Percentiles rank a stretch among this genome's conserved stretches.
Conservation (phyloP, 176 grass and related monocot genomes). For the Oryza australiensis region DNA sequence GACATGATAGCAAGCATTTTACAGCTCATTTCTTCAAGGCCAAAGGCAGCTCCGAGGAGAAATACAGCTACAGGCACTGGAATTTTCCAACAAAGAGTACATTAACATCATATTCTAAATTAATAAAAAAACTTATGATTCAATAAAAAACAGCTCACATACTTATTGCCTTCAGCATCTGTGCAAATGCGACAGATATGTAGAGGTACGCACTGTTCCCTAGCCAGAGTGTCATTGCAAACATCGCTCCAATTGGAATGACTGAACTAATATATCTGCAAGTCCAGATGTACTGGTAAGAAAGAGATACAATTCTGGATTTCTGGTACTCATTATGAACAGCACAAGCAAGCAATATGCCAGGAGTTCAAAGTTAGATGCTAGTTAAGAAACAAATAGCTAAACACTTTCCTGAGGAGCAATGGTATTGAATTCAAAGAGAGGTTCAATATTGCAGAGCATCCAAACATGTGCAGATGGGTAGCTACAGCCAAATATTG, state of each 20-base stretch:
- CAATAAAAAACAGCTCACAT: slow-evolving; percentile 44
- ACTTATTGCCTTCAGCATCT: slow-evolving; percentile 99
- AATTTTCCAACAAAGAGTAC: slow-evolving; percentile 24
- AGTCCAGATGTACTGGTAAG: slow-evolving; percentile 26
- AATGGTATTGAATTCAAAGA: background rate
- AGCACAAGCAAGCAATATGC: background rate
- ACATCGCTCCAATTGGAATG: slow-evolving; percentile 97
- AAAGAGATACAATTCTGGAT: background rate
- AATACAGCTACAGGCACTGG: slow-evolving; percentile 99
- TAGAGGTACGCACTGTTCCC: slow-evolving; percentile 99
- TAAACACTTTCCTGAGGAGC: background rate
- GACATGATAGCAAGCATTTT: slow-evolving; percentile 98
- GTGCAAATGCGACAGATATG: slow-evolving; percentile 99
- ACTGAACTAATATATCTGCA: slow-evolving; percentile 97
- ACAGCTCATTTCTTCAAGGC: slow-evolving; percentile 84
- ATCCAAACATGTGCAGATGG: background rate
- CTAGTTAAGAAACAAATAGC: background rate
- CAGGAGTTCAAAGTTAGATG: background rate
- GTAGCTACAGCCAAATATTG: background rate
- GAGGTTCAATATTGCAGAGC: background rate
- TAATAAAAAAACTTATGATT: background rate
- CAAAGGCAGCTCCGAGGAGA: slow-evolving; percentile 82
- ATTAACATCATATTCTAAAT: slow-evolving; percentile 16
- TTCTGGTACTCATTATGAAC: slow-evolving; percentile 8
- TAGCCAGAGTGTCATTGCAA: slow-evolving; percentile 98